These are phyloP conservation scores for Trypanosoma scelopori DNA, from an alignment of 208 protist genomes.

Conservation along the genomic window DNA sequence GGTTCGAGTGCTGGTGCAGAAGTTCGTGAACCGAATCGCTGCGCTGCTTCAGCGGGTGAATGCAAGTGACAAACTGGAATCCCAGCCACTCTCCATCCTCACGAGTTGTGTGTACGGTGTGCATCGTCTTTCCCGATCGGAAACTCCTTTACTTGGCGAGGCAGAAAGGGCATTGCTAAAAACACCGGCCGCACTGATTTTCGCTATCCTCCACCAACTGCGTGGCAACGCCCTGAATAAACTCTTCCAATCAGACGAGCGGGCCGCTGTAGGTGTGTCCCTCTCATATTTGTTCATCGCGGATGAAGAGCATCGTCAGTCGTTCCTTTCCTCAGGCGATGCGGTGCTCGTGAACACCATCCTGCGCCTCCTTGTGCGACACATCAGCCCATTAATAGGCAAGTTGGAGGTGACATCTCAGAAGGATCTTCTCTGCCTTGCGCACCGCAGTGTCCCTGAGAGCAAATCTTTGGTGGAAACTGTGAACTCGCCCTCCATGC, in stretches of 20 bases:
- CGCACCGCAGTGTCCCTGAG: neutral
- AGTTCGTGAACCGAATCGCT: constrained; percentile 20
- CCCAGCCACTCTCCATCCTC: constrained; percentile 62
- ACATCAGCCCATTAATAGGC: constrained; percentile 7
- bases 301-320: constrained; percentile 23
- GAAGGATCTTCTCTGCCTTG: neutral
- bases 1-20: neutral
- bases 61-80: constrained; percentile 59
- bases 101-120: constrained; percentile 63
- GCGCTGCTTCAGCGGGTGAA: constrained; percentile 22
- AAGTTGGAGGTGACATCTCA: neutral
- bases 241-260: constrained; percentile 27
- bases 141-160: constrained; percentile 20
- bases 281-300: constrained; percentile 45
- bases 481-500: constrained; percentile 20
- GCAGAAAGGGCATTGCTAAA: constrained; percentile 22
- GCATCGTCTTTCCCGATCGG: constrained; percentile 29
- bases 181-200: constrained; percentile 45
- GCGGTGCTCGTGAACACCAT: constrained; percentile 28
- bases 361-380: constrained; percentile 20
- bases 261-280: constrained; percentile 31
- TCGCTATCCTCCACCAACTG: constrained; percentile 57
- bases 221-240: constrained; percentile 24
- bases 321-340: constrained; percentile 29
- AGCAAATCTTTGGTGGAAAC: neutral